Percentiles rank a stretch among this genome's conserved stretches.
Conservation (phyloP, 306 rosid species). For the Purshia tridentata region DNA sequence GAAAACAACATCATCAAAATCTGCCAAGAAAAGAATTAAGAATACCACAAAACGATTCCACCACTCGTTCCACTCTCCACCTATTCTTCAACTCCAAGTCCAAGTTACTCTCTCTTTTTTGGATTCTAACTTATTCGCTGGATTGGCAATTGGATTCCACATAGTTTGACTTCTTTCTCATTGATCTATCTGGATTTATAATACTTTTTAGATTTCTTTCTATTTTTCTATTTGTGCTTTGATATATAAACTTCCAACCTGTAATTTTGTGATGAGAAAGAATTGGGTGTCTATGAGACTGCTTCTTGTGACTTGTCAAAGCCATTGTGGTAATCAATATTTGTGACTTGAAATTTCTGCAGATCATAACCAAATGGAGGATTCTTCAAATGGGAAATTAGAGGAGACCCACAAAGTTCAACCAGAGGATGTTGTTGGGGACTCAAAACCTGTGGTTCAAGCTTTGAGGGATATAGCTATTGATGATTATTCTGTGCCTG, state of each 20-base stretch:
- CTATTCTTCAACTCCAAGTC: constrained; percentile 38
- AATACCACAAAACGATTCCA: constrained; percentile 28
- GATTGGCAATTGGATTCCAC: background rate
- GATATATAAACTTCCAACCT: constrained; percentile 2
- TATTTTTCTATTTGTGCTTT: background rate
- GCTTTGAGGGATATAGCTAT: constrained; percentile 16
- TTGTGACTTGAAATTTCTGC: constrained; percentile 15
- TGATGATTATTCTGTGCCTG: constrained; percentile 17
- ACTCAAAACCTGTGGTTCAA: constrained; percentile 21
- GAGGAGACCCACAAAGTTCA: constrained; percentile 32
- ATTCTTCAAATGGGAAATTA: constrained; percentile 33
- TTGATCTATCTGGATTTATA: constrained; percentile 11
- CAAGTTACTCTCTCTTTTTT: constrained; percentile 14
- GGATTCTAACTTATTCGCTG: background rate
- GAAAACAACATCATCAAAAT: constrained; percentile 25
- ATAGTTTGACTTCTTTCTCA: background rate
- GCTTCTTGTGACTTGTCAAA: constrained; percentile 14
- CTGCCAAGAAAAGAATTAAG: constrained; percentile 23
- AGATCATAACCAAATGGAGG: constrained; percentile 43
- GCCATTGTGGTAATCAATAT: background rate
- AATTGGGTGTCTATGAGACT: background rate
- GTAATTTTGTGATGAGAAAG: constrained; percentile 7
- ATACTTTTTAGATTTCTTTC: background rate
- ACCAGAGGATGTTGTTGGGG: constrained; percentile 19
- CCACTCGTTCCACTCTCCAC: constrained; percentile 42